Percentiles rank a stretch among this genome's conserved stretches.
phyloP scores from a whole-genome alignment of 306 rosid species.

The Ochetophila trinervis region DNA sequence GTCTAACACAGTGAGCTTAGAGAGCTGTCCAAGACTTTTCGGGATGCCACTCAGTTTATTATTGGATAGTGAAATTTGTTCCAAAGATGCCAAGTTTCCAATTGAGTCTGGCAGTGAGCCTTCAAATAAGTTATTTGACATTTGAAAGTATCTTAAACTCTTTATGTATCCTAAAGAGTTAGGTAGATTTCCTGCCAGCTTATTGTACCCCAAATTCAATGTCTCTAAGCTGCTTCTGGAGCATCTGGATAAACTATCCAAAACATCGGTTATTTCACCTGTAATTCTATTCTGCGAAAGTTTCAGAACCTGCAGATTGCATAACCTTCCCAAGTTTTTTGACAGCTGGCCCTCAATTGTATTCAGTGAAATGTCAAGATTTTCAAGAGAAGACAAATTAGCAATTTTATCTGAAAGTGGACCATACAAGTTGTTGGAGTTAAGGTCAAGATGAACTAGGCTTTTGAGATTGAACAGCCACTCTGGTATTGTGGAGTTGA shows the following conservation, averaged over 20 bases:
- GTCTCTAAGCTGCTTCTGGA: background rate
- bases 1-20: too few relatives aligned
- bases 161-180: slow-evolving; percentile 21
- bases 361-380: too few relatives aligned
- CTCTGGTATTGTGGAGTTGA: background rate
- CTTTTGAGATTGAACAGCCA: slow-evolving; percentile 22
- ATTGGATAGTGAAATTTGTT: too few relatives aligned
- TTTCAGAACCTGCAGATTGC: background rate
- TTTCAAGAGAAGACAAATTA: too few relatives aligned
- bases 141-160: background rate
- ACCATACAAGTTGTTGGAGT: too few relatives aligned
- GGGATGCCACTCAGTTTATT: too few relatives aligned
- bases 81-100: slow-evolving; percentile 31
- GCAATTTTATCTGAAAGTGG: too few relatives aligned
- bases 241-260: slow-evolving; percentile 3
- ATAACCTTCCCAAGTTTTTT: background rate
- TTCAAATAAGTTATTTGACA: background rate
- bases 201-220: too few relatives aligned
- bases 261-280: slow-evolving; percentile 1
- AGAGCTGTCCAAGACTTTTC: too few relatives aligned
- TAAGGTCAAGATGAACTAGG: background rate
- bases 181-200: too few relatives aligned
- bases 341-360: background rate
- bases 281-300: background rate
- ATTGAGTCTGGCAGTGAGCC: slow-evolving; percentile 27